phyloP scores from a whole-genome alignment of 805 yeast species.

The Nakazawaea ambrosiae region DNA sequence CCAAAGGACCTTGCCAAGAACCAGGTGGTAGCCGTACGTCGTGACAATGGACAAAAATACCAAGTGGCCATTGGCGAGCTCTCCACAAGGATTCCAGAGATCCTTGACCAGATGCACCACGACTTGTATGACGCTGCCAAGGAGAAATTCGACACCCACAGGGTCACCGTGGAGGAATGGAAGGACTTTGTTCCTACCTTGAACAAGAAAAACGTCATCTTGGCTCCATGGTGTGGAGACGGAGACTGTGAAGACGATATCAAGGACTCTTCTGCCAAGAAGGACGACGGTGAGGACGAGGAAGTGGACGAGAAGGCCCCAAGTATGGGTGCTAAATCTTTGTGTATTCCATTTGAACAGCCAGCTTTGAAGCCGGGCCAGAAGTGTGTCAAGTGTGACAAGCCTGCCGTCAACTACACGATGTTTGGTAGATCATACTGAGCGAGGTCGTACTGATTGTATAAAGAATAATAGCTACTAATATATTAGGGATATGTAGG shows the following conservation, averaged over 20 bases:
- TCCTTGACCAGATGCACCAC: constrained; percentile 75
- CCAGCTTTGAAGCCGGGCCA: constrained; percentile 74
- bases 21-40: constrained; percentile 84
- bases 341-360: constrained; percentile 94
- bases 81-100: constrained; percentile 59
- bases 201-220: constrained; percentile 82
- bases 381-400: constrained; percentile 82
- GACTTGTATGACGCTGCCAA: constrained; percentile 76
- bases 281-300: constrained; percentile 76
- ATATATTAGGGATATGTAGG: too few relatives aligned
- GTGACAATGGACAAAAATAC: constrained; percentile 79
- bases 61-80: constrained; percentile 59
- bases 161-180: constrained; percentile 78
- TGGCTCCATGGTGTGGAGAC: constrained; percentile 97
- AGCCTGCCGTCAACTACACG: constrained; percentile 72
- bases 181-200: constrained; percentile 88
- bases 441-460: background rate
- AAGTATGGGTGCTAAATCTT: constrained; percentile 97
- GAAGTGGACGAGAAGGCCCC: constrained; percentile 96
- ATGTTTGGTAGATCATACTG: constrained; percentile 96
- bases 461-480: too few relatives aligned
- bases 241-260: constrained; percentile 94
- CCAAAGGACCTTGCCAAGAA: constrained; percentile 85
- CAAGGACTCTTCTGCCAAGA: constrained; percentile 79
- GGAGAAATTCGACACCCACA: constrained; percentile 74